Percentiles rank a stretch among this genome's conserved stretches.
phyloP scores from a whole-genome alignment of 2,329 filamentous ascomycete genomes.

The Xylaria sp. region DNA sequence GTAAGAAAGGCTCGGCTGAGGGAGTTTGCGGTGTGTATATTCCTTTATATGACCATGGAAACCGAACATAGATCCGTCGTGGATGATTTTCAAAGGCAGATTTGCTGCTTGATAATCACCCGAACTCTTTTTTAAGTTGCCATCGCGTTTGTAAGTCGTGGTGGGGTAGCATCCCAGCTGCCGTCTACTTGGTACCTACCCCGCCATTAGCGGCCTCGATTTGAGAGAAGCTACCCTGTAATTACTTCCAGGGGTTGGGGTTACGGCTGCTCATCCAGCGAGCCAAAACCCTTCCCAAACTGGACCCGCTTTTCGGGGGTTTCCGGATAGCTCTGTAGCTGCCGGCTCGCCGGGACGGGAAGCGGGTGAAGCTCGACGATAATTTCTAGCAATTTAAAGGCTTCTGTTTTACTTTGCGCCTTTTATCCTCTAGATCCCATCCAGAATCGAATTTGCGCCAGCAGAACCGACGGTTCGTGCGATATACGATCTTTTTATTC shows the following conservation, averaged over 20 bases:
- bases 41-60: constrained; percentile 4
- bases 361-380: constrained; percentile 26
- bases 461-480: background rate
- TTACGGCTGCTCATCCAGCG: background rate
- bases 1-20: background rate
- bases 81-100: constrained; percentile 32
- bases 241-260: constrained; percentile 21
- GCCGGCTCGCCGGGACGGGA: constrained; percentile 3
- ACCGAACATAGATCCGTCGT: background rate
- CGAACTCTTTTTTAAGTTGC: constrained; percentile 34
- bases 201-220: constrained; percentile 28
- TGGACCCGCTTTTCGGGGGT: constrained; percentile 30
- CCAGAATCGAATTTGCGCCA: background rate
- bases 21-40: background rate
- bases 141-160: constrained; percentile 29
- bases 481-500: background rate
- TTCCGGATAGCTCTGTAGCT: constrained; percentile 24
- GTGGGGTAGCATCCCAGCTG: constrained; percentile 33
- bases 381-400: constrained; percentile 19
- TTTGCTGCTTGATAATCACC: constrained; percentile 40
- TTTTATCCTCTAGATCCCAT: constrained; percentile 27
- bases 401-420: constrained; percentile 22
- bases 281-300: too few species aligned
- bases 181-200: constrained; percentile 19
- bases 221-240: constrained; percentile 27